Evolutionary conservation across 306 rosid species (phyloP).

Genomic region (Fragaria iinumae): DNA sequence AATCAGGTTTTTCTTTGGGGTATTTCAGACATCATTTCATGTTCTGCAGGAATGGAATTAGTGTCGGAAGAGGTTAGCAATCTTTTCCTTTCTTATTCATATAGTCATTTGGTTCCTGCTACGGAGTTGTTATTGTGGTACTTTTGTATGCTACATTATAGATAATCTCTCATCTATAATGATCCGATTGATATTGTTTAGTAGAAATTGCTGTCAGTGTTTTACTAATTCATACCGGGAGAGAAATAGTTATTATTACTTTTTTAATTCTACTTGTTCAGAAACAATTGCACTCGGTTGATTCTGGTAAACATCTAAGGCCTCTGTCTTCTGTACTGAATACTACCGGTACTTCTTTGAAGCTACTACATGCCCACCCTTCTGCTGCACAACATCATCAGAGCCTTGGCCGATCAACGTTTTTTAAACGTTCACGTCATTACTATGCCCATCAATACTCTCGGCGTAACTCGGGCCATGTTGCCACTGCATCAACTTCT

Average conservation of each 20-base stretch:
- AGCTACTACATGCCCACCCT: conserved; percentile 44
- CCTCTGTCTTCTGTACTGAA: conserved; percentile 46
- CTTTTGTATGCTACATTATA: not conserved
- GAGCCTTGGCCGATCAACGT: conserved; percentile 63
- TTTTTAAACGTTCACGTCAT: conserved; percentile 80
- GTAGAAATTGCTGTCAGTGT: conserved; percentile 2
- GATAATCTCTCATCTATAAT: not conserved
- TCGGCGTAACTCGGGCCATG: conserved; percentile 64
- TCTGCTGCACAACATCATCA: conserved; percentile 52
- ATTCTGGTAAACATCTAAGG: conserved; percentile 37
- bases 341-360: conserved; percentile 48
- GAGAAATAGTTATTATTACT: conserved; percentile 12
- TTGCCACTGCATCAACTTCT: conserved; percentile 59
- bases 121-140: not conserved
- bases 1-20: conserved; percentile 21
- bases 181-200: not conserved
- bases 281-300: conserved; percentile 52
- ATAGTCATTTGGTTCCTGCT: not conserved
- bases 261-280: conserved; percentile 17
- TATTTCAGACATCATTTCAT: conserved; percentile 58
- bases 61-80: conserved; percentile 78
- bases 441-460: conserved; percentile 81
- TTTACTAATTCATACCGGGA: conserved; percentile 19
- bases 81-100: conserved; percentile 20
- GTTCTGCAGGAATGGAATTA: conserved; percentile 68